Conservation (phyloP, 495 filamentous ascomycete species). For the Rostrohypoxylon terebratum region DNA sequence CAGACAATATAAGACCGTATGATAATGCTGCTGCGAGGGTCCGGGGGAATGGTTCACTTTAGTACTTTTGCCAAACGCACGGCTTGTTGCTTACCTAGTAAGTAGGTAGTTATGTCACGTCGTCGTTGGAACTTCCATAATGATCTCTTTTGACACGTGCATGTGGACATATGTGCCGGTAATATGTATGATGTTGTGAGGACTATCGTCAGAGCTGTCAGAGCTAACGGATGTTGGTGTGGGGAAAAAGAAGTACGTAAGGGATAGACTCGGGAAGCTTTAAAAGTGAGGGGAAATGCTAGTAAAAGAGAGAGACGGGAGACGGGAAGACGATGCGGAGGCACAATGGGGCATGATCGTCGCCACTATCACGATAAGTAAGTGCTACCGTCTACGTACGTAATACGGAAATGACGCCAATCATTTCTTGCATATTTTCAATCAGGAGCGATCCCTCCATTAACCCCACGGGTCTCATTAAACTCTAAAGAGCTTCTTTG, state of each 20-base stretch:
- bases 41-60: neutral
- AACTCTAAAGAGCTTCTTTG: neutral
- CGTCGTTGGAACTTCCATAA: slow-evolving; percentile 1
- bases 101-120: neutral
- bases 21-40: slow-evolving; percentile 11
- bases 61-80: slow-evolving; percentile 1
- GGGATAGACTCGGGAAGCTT: neutral
- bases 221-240: slow-evolving; percentile 3
- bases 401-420: slow-evolving; percentile 21
- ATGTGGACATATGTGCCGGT: neutral
- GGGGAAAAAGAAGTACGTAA: slow-evolving; percentile 19
- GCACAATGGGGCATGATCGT: neutral
- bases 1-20: neutral
- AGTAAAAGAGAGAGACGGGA: slow-evolving; percentile 4
- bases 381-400: too few relatives aligned
- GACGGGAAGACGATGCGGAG: slow-evolving; percentile 18
- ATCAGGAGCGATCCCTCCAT: slow-evolving; percentile 3
- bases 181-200: neutral
- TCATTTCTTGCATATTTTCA: slow-evolving; percentile 30
- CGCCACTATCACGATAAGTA: slow-evolving; percentile 7
- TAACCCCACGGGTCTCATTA: neutral
- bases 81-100: neutral
- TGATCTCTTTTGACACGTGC: neutral
- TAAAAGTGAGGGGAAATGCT: neutral
- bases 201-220: slow-evolving; percentile 16